Evolutionary conservation across 352 stramenopile species (phyloP).

Genomic region (Phytophthora lateralis): DNA sequence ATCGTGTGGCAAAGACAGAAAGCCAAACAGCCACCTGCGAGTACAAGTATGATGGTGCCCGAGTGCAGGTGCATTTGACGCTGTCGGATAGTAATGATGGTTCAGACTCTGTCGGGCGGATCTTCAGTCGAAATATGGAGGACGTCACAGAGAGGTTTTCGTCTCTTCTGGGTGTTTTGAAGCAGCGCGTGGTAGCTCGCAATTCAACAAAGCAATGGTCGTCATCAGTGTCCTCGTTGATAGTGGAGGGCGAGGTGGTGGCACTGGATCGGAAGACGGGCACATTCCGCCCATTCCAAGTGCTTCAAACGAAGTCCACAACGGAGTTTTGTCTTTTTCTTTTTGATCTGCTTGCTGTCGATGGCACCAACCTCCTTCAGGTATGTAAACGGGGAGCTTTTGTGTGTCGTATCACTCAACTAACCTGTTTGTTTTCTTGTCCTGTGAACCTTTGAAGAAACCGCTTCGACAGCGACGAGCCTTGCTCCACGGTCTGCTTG

Average conservation of each 20-base stretch:
- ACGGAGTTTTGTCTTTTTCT: conserved; percentile 80
- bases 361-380: conserved; percentile 55
- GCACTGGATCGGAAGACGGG: conserved; percentile 58
- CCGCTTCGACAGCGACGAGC: conserved; percentile 52
- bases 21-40: conserved; percentile 60
- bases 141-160: conserved; percentile 74
- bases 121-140: conserved; percentile 89
- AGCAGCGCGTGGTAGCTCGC: conserved; percentile 27
- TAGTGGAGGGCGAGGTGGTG: conserved; percentile 82
- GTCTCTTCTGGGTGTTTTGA: conserved; percentile 53
- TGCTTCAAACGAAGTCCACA: conserved; percentile 76
- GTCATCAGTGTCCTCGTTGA: conserved; percentile 43
- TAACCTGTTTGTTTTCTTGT: conserved; percentile 12
- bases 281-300: conserved; percentile 73
- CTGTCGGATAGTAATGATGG: conserved; percentile 3
- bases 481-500: conserved; percentile 41
- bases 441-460: conserved; percentile 21
- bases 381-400: conserved; percentile 20
- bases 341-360: conserved; percentile 72
- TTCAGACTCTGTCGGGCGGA: conserved; percentile 27
- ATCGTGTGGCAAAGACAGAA: conserved; percentile 50
- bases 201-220: conserved; percentile 8
- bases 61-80: conserved; percentile 73
- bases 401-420: not conserved
- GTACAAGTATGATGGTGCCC: conserved; percentile 86